phyloP scores from a whole-genome alignment of 73 alveolate genomes.

The Stentor roeselii region DNA sequence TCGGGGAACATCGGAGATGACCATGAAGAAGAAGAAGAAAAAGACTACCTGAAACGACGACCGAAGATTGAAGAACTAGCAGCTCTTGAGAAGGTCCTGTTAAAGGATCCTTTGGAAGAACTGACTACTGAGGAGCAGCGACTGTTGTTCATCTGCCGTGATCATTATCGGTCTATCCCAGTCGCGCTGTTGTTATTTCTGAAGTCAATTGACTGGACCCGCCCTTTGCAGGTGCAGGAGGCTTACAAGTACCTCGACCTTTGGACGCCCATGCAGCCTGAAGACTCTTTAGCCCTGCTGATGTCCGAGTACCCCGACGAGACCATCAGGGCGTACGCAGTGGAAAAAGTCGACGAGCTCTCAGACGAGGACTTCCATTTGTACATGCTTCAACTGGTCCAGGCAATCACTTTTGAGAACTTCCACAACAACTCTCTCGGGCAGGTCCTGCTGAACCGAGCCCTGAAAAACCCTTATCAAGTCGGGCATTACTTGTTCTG shows the following conservation, averaged over 20 bases:
- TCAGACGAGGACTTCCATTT: constrained; percentile 15
- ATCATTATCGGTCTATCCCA: constrained; percentile 45
- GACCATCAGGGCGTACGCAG: constrained; percentile 72
- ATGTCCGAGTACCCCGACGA: constrained; percentile 82
- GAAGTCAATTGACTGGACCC: constrained; percentile 48
- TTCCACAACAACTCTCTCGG: constrained; percentile 51
- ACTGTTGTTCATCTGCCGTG: constrained; percentile 47
- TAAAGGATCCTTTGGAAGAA: constrained; percentile 40
- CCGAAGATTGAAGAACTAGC: constrained; percentile 50
- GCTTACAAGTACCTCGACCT: constrained; percentile 52
- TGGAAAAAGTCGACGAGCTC: neutral
- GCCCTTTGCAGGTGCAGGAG: constrained; percentile 48
- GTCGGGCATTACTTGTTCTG: constrained; percentile 92
- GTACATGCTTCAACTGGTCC: constrained; percentile 61
- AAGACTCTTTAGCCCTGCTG: constrained; percentile 78
- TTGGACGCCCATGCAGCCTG: constrained; percentile 78
- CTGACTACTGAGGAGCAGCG: constrained; percentile 45
- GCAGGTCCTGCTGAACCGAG: constrained; percentile 72
- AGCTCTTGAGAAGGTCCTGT: constrained; percentile 31
- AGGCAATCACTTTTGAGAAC: constrained; percentile 79
- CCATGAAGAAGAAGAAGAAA: constrained; percentile 8
- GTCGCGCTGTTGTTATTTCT: constrained; percentile 42
- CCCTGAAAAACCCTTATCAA: constrained; percentile 67
- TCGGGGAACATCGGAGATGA: constrained; percentile 21
- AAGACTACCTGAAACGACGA: constrained; percentile 12